Evolutionary conservation across 148 eudicot genomes (phyloP), one percentile per base, ranked within the genome.

Genomic region (Persicaria maculosa): DNA sequence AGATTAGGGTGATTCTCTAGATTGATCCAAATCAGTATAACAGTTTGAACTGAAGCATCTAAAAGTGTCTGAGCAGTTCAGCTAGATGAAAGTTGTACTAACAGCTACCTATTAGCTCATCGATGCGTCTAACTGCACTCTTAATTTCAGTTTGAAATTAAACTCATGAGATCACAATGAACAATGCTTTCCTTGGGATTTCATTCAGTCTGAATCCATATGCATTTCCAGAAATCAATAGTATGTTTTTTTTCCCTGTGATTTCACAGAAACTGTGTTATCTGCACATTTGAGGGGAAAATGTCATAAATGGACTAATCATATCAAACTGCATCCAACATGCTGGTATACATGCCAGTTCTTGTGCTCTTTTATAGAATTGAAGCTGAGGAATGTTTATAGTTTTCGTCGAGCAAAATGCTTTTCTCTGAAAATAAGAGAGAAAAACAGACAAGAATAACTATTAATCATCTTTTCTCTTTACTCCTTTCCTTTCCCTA

Each of bases 371-470:
- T 65, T 36, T 65, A 61, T 25, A 62, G 40, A 62, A 62, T 4
- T 31, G 44, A 31, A 62, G 44, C 11, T 31, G 16, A 31, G 44
- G 68, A 31, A 62, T 12, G 16, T 6, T 44, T 43, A 11, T 72
- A 70, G 68, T 54, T 54, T 68, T 44, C 20, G 16, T 46, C n/a
- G 43, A 40, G 40, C 70, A 62, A 59, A 65, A 65, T 65, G 47
- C 16, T 65, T 40, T 65, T 65, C 70, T 43, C 70, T 65, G 47
- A 43, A 64, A 65, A 40, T 65, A 40, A 40, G 70, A 65, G 70
- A 65, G 70, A 65, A 65, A 65, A 65, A 65, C 70, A 65, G 40
- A 40, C 36, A 65, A 40, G 19, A 40, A 64, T 2, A 36, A 5
- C 10, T 9, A 62, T 62, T 62, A 62, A 31, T 64, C 8, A 4